Evolutionary conservation across 768 basidiomycete genomes (phyloP), one percentile per base, ranked within the genome.

Genomic region (Suillus weaverae): DNA sequence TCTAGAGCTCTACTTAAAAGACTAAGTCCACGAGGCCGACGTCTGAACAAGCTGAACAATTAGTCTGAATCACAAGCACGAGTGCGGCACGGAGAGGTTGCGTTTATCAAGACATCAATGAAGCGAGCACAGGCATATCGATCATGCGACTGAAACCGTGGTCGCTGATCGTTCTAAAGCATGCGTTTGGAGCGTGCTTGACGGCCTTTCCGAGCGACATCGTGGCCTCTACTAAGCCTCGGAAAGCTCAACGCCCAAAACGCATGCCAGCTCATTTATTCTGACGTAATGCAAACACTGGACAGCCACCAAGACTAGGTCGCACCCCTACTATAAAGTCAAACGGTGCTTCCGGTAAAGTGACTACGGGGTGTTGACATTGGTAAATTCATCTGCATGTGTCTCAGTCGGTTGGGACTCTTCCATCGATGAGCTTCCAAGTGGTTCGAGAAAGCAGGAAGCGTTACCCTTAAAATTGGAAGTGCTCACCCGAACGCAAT

Each of bases 41-140:
- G 68, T 67, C 35, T 66, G 70, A 68, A 65, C 68, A 62, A 64
- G 67, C 64, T 62, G 64, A 69, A 65, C 66, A 66, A 60, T 70
- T 68, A 66, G 69, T 72, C 74, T 72, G 68, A 71, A 75, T 68
- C 70, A 68, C 72, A 66, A 74, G 64, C 50, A 68, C 48, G 62
- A 62, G 50, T 54, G 64, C 7, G 57, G 39, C 35, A 59, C 39
- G 57, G 39, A 64, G 32, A 69, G 67, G 54, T 66, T 53, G 51
- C 51, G 63, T 60, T 63, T 35, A 66, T 64, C 62, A 50, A 53
- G 63, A 51, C 30, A 61, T 62, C 61, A 62, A 62, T 43, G 64
- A 66, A 66, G 71, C 65, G 63, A 55, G 54, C 66, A 70, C 66
- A 54, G 66, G 63, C 68, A 64, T 64, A 65, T 68, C 62, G 57